These are phyloP conservation scores for Trametes gibbosa DNA, from an alignment of 768 basidiomycete species.

Conservation along the genomic window DNA sequence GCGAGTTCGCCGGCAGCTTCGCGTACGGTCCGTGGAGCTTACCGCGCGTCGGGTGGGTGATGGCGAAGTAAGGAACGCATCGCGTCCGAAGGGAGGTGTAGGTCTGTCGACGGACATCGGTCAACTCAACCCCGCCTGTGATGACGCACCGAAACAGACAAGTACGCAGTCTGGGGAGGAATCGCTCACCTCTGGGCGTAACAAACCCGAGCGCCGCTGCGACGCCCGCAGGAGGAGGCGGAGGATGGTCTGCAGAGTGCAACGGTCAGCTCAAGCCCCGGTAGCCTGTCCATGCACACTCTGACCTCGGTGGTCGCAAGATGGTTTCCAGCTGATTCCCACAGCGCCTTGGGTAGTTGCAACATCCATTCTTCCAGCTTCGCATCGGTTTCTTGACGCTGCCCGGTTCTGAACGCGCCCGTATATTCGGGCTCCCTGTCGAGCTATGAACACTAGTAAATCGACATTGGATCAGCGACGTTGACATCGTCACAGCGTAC, in stretches of 20 bases:
- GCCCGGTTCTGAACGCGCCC: constrained; percentile 44
- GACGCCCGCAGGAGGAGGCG: constrained; percentile 59
- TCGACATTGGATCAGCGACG: neutral
- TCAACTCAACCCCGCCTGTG: neutral
- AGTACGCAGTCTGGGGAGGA: neutral
- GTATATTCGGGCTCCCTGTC: constrained; percentile 52
- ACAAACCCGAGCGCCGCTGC: constrained; percentile 51
- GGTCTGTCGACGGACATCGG: constrained; percentile 33
- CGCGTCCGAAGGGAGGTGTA: constrained; percentile 52
- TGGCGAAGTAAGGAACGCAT: constrained; percentile 76
- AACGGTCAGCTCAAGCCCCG: neutral
- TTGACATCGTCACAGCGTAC: constrained; percentile 40
- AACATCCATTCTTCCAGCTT: constrained; percentile 64
- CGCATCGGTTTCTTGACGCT: constrained; percentile 24
- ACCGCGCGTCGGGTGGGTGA: constrained; percentile 75
- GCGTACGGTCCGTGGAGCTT: constrained; percentile 73
- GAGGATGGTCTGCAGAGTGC: constrained; percentile 44
- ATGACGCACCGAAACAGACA: too few relatives aligned
- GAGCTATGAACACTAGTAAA: constrained; percentile 41
- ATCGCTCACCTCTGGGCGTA: constrained; percentile 43
- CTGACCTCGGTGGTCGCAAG: constrained; percentile 57
- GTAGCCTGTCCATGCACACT: too few relatives aligned
- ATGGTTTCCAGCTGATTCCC: constrained; percentile 74
- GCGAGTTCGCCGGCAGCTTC: constrained; percentile 49
- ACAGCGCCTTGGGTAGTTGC: constrained; percentile 76